Evolutionary conservation across 495 filamentous ascomycete genomes (phyloP).

Genomic region (Jackrogersella multiformis): DNA sequence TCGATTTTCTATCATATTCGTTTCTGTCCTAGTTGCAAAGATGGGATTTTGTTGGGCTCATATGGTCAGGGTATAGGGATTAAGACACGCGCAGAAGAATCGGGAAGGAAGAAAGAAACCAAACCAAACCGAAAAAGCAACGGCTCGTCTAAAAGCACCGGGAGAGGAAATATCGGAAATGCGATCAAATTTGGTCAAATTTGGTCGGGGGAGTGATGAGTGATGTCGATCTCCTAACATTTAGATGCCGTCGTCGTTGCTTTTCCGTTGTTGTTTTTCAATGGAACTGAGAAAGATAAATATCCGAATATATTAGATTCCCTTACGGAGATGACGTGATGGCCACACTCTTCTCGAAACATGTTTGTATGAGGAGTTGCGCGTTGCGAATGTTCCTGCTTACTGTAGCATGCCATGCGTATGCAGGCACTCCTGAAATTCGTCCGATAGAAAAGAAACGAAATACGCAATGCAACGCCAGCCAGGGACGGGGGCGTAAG

Average conservation of each 20-base stretch:
- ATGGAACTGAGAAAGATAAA: slow-evolving; percentile 29
- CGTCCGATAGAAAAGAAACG: slow-evolving; percentile 24
- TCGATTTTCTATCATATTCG: slow-evolving; percentile 20
- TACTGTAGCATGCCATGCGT: slow-evolving; percentile 43
- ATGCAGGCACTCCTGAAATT: slow-evolving; percentile 44
- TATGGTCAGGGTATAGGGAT: slow-evolving; percentile 1
- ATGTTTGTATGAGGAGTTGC: slow-evolving; percentile 10
- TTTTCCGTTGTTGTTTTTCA: slow-evolving; percentile 17
- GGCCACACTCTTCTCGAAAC: slow-evolving; percentile 19
- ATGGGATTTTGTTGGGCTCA: slow-evolving; percentile 27
- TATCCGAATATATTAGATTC: slow-evolving; percentile 8
- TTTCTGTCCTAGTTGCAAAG: slow-evolving; percentile 16
- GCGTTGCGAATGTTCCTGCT: slow-evolving; percentile 31
- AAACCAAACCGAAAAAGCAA: slow-evolving; percentile 20
- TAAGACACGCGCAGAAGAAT: slow-evolving; percentile 19
- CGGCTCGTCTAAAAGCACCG: slow-evolving; percentile 1
- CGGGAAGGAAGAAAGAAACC: neutral
- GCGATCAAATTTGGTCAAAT: no score
- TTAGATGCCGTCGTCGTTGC: slow-evolving; percentile 14
- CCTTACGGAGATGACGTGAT: slow-evolving; percentile 30
- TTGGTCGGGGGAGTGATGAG: slow-evolving; percentile 35
- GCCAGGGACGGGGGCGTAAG: slow-evolving; percentile 38
- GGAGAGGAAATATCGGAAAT: slow-evolving; percentile 6
- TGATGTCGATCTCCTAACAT: slow-evolving; percentile 36
- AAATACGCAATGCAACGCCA: slow-evolving; percentile 37